Base-by-base conservation (phyloP, 176 grass and related monocot species). In the Musa troglodytarum region DNA sequence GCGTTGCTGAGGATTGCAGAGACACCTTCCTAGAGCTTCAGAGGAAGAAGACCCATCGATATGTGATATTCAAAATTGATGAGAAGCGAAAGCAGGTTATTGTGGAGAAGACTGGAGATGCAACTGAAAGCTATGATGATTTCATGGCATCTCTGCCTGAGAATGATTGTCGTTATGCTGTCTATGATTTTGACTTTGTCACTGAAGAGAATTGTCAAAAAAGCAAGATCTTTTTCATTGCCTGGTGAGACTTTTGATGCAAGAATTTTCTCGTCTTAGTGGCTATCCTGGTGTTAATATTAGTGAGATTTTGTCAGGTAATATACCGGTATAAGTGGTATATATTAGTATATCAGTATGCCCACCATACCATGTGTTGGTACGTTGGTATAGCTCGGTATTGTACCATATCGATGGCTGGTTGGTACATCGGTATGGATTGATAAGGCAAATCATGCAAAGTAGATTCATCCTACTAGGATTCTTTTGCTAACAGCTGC, bases 161-260 rank as follows among this genome's bases (percentile, higher is more conserved):
- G 74, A 96, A 92, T 59, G 92, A 96, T 76, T 96, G 92, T 73
- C 88, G 92, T 86, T 96, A 92, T 63, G 92, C 92, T 2, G 52
- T 96, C 59, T 96, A 96, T 83, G 92, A 96, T 76, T 96, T 96
- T 73, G 92, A 96, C 86, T 96, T 96, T 54, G 89, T 96, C 68
- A 96, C 92, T 63, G 89, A 84, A 13, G 92, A 96, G 59, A 96
- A 96, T 52, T 88, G 88, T 56, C 92, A 92, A 76, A 96, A 96
- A 84, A 96, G 92, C 89, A 96, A 96, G 85, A 96, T 96, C 69
- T 96, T 96, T 74, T 96, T 96, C 83, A 89, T 96, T 82, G 87
- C 92, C 22, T 96, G 92, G 92, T 96, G 77, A 92, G 81, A 1
- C 28, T 87, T 51, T 50, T 73, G 50, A 70, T 77, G 61, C 55